Base-by-base conservation (phyloP, 495 filamentous ascomycete genomes). In the Saxispiralis lemnorum region DNA sequence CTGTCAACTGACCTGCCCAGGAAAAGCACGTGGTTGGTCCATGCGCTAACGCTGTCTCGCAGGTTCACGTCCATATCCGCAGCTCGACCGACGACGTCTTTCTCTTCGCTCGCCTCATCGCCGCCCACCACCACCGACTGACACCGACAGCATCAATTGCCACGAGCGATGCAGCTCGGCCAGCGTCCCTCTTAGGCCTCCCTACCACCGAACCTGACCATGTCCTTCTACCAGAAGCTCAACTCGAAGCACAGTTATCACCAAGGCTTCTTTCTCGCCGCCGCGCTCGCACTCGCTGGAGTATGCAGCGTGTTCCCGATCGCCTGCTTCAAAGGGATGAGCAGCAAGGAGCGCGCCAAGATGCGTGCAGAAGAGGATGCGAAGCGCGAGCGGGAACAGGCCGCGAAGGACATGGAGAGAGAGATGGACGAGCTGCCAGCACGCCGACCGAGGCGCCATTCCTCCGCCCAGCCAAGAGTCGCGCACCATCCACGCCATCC, bases 221-320 rank as follows among this genome's bases (percentile, higher is more conserved):
- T 30, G 15, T 21, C 35, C 10, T 49, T 49, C 42, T 41, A 49
- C 20, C 47, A 49, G 30, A 17, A 34, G 17, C 36, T 51, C 20
- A 40, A 51, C 18, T 19, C 46, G 20, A 43, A 51, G 38, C 36
- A 41, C 19, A 41, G 41, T 34, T 43, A 53, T 20, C 46, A 43
- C 15, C 46, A 41, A 18, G 50, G 38, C 17, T 35, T 49, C 36
- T 53, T 53, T 33, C 24, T 49, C 18, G 13, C 38, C 30, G 43
- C 31, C 20, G 40, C 50, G 0, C 39, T 53, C 11, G 37, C 34
- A n/a, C 12, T 42, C 6, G 50, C 41, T 11, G 50, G 50, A 53
- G n/a, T 42, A 46, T 53, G 51, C 51, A 53, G 51, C 51, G 24
- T 51, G 12, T 53, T 52, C 43, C 51, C 51, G 20, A 28, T 51